A percentile compares a stretch with the other conserved stretches of the same genome.
Conservation (phyloP, 805 yeast species). For the Torulaspora gathmanii region DNA sequence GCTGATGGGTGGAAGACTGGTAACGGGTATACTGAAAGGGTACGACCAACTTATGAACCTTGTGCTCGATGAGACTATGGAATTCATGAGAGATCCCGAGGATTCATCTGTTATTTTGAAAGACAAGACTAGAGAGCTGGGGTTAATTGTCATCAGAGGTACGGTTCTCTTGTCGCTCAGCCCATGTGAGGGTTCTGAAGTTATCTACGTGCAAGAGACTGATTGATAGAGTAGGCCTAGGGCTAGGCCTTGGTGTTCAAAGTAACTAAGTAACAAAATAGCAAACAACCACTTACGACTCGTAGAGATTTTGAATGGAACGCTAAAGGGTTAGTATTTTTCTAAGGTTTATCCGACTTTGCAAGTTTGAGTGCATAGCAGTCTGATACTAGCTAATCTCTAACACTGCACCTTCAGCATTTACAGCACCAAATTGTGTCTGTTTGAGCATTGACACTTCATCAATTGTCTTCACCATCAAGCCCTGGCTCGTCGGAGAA, state of each 20-base stretch:
- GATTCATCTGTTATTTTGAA: constrained; percentile 49
- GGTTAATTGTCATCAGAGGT: constrained; percentile 81
- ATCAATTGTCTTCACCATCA: not conserved
- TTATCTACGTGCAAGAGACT: constrained; percentile 26
- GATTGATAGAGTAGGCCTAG: constrained; percentile 4
- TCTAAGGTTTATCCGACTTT: too few species aligned
- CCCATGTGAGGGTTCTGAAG: constrained; percentile 34
- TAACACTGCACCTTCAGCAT: too few species aligned
- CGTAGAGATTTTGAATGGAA: too few species aligned
- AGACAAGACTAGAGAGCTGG: constrained; percentile 60
- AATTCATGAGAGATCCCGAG: constrained; percentile 55
- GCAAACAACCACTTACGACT: not conserved
- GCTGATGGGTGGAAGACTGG: constrained; percentile 80
- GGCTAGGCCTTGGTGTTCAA: not conserved
- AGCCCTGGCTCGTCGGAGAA: not conserved
- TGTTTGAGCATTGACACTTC: too few species aligned
- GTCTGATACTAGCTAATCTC: too few species aligned
- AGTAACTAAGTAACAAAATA: not conserved
- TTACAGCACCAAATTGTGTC: too few species aligned
- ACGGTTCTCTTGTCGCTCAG: constrained; percentile 54
- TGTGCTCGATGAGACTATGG: constrained; percentile 67
- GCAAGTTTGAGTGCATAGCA: too few species aligned
- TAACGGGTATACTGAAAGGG: constrained; percentile 79
- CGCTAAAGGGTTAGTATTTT: too few species aligned
- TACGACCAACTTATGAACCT: constrained; percentile 76